Conservation (phyloP, 2,329 filamentous ascomycete species). For the Talaromyces sp. region DNA sequence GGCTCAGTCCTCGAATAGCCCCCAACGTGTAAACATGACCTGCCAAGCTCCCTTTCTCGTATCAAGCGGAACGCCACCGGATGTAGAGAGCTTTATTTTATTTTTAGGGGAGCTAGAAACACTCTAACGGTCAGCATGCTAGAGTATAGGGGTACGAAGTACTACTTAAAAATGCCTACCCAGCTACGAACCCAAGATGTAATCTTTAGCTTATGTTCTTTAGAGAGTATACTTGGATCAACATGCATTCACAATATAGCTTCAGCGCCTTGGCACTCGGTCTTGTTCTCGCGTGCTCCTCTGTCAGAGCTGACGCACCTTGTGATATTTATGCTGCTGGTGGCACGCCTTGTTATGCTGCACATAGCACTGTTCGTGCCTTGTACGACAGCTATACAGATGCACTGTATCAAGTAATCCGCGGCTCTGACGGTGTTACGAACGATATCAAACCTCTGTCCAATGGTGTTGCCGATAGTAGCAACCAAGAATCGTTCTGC, state of each 20-base stretch:
- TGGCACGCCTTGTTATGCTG: conserved; percentile 11
- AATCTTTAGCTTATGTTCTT: not conserved
- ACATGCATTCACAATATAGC: not conserved
- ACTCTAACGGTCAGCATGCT: not conserved
- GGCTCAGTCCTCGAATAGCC: not conserved
- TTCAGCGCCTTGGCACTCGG: not conserved
- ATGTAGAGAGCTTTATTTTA: not conserved
- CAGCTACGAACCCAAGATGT: not conserved
- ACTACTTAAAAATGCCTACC: not conserved
- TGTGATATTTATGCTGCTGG: conserved; percentile 15
- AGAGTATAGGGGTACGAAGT: not conserved
- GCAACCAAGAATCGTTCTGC: conserved; percentile 11
- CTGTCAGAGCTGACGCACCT: not conserved
- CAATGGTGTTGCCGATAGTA: conserved; percentile 1
- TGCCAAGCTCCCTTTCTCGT: not conserved
- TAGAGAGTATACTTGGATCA: not conserved
- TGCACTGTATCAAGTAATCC: conserved; percentile 9
- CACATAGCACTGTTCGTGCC: conserved; percentile 13
- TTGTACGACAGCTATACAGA: conserved; percentile 7
- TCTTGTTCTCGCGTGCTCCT: not conserved
- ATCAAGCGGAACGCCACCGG: not conserved
- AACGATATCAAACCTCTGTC: conserved; percentile 3
- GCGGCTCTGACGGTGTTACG: conserved; percentile 9
- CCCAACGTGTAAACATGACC: not conserved
- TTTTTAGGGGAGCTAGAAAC: not conserved